A percentile compares a stretch with the other conserved stretches of the same genome.
Conservation (phyloP, 106 monocot species). For the Allium fistulosum region DNA sequence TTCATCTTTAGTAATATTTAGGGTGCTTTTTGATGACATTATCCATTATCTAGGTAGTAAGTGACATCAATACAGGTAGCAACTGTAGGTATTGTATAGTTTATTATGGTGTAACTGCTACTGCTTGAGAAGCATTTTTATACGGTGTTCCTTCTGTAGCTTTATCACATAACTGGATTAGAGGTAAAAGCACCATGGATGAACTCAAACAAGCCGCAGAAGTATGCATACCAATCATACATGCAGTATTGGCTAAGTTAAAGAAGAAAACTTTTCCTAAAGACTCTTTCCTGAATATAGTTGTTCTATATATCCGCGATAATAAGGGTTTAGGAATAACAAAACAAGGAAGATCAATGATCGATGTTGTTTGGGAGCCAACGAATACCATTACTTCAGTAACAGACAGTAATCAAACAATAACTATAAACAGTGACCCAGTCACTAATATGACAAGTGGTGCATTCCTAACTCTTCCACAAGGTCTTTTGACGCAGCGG, state of each 20-base stretch:
- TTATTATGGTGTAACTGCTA: slow-evolving; percentile 86
- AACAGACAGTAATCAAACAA: slow-evolving; percentile 49
- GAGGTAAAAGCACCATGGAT: slow-evolving; percentile 42
- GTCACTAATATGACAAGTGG: slow-evolving; percentile 14
- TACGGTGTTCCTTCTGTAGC: slow-evolving; percentile 67
- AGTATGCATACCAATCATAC: background rate
- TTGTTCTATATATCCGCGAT: slow-evolving; percentile 64
- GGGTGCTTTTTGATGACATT: slow-evolving; percentile 66
- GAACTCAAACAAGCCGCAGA: slow-evolving; percentile 68
- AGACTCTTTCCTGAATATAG: slow-evolving; percentile 72
- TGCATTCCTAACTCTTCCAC: slow-evolving; percentile 10
- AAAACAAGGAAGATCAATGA: slow-evolving; percentile 56
- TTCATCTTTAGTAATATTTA: slow-evolving; percentile 82
- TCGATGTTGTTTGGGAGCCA: slow-evolving; percentile 60
- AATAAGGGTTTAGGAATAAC: slow-evolving; percentile 87
- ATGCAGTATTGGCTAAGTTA: no score
- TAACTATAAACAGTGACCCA: slow-evolving; percentile 36
- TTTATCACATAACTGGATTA: slow-evolving; percentile 75
- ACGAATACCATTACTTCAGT: slow-evolving; percentile 27
- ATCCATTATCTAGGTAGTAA: slow-evolving; percentile 60
- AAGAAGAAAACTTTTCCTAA: slow-evolving; percentile 19
- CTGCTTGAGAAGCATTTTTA: slow-evolving; percentile 93
- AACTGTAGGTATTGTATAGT: slow-evolving; percentile 65
- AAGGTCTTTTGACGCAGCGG: no score
- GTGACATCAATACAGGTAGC: slow-evolving; percentile 31